Conservation (phyloP, 2,329 filamentous ascomycete species). For the Colletotrichum nymphaeae region DNA sequence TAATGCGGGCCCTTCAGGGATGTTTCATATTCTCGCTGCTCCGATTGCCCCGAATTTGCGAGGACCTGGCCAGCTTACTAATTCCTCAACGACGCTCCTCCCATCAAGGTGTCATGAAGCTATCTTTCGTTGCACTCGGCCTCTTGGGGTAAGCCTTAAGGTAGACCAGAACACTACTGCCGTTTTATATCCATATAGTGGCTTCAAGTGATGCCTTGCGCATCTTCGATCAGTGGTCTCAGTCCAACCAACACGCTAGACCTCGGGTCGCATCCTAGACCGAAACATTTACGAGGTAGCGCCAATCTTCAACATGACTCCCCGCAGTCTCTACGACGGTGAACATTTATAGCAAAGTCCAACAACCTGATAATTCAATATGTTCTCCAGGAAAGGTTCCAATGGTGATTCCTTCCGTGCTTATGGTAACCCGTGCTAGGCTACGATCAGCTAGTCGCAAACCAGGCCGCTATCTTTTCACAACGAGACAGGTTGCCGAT, state of each 20-base stretch:
- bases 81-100: conserved; percentile 26
- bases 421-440: neutral
- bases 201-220: neutral
- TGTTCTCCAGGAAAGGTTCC: neutral
- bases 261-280: neutral
- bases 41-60: conserved; percentile 29
- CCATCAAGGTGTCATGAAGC: conserved; percentile 22
- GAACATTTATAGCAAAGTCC: no score
- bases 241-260: neutral
- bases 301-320: neutral
- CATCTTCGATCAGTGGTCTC: neutral
- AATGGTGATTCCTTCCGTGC: neutral
- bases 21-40: conserved; percentile 28
- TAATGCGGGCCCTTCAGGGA: conserved; percentile 1
- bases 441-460: neutral
- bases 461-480: neutral
- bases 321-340: neutral
- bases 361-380: neutral
- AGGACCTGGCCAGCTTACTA: conserved; percentile 23
- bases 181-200: neutral
- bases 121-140: neutral
- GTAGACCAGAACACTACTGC: neutral
- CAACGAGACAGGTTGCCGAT: neutral
- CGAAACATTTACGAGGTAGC: neutral
- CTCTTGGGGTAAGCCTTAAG: neutral